phyloP scores from a whole-genome alignment of 2,329 filamentous ascomycete species.

The Beauveria medogensis region DNA sequence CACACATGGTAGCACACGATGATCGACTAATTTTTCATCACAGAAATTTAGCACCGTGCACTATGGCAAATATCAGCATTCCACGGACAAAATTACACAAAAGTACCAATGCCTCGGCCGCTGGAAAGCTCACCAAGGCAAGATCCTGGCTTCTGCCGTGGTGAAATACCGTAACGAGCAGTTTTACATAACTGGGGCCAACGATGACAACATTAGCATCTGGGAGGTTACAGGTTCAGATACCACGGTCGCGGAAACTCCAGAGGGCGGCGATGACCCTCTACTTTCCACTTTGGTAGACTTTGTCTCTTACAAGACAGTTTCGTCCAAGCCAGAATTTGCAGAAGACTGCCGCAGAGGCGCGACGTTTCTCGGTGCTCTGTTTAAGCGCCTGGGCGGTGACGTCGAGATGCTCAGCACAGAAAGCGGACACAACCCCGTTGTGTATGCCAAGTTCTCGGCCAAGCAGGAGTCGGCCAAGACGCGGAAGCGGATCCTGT shows the following conservation, averaged over 20 bases:
- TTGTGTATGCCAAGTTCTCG: conserved; percentile 85
- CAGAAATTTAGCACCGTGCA: conserved; percentile 61
- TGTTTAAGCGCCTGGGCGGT: conserved; percentile 89
- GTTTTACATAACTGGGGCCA: conserved; percentile 92
- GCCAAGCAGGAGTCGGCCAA: conserved; percentile 60
- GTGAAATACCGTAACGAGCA: conserved; percentile 61
- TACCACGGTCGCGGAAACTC: conserved; percentile 25
- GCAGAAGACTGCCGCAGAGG: conserved; percentile 88
- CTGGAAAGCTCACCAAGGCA: conserved; percentile 79
- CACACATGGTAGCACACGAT: not conserved
- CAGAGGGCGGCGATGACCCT: conserved; percentile 38
- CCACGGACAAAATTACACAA: conserved; percentile 54
- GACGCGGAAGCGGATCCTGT: conserved; percentile 76
- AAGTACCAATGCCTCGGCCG: conserved; percentile 73
- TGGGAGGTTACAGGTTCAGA: conserved; percentile 61
- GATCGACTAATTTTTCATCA: not conserved
- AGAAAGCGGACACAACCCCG: conserved; percentile 71
- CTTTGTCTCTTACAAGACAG: conserved; percentile 85
- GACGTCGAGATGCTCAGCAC: conserved; percentile 86
- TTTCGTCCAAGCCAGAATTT: conserved; percentile 80
- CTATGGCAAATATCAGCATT: conserved; percentile 47
- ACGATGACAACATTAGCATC: conserved; percentile 80
- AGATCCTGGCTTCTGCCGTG: conserved; percentile 77
- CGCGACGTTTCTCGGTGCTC: conserved; percentile 78
- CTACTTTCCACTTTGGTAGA: conserved; percentile 68